Percentiles rank a stretch among this genome's conserved stretches.
phyloP scores from a whole-genome alignment of 495 filamentous ascomycete species.

The Zalerion maritima region DNA sequence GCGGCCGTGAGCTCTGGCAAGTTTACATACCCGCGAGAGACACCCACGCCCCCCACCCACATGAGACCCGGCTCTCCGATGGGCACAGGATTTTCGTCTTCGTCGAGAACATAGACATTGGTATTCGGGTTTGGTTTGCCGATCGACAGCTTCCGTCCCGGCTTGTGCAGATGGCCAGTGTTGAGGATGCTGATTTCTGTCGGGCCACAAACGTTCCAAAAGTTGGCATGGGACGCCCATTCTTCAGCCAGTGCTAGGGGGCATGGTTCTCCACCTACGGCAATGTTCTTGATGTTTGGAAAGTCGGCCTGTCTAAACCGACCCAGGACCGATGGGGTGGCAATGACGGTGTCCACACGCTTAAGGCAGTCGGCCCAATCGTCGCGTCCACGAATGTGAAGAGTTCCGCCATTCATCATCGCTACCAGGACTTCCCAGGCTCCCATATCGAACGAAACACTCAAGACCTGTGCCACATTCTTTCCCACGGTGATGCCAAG shows the following conservation, averaged over 20 bases:
- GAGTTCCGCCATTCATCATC: slow-evolving; percentile 23
- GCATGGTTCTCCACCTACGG: slow-evolving; percentile 14
- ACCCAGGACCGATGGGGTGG: slow-evolving; percentile 19
- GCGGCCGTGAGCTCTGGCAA: slow-evolving; percentile 18
- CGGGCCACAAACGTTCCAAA: slow-evolving; percentile 24
- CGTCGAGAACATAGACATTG: slow-evolving; percentile 23
- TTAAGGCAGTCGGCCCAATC: slow-evolving; percentile 12
- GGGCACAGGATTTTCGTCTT: slow-evolving; percentile 17
- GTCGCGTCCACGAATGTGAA: slow-evolving; percentile 14
- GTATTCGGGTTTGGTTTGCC: slow-evolving; percentile 24
- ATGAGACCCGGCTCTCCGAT: slow-evolving; percentile 20
- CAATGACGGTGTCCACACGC: slow-evolving; percentile 20
- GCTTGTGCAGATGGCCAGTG: slow-evolving; percentile 18
- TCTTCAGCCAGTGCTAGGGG: slow-evolving; percentile 17
- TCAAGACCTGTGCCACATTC: slow-evolving; percentile 22
- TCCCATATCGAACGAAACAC: slow-evolving; percentile 26
- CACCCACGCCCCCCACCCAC: slow-evolving; percentile 23
- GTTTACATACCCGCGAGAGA: slow-evolving; percentile 23
- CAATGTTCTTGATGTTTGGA: slow-evolving; percentile 21
- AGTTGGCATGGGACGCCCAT: slow-evolving; percentile 16
- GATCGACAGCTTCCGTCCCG: slow-evolving; percentile 17
- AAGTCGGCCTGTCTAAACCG: slow-evolving; percentile 15
- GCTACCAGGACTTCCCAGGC: slow-evolving; percentile 25
- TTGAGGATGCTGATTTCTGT: slow-evolving; percentile 26
- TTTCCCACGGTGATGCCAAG: slow-evolving; percentile 20